Percentiles rank a stretch among this genome's conserved stretches.
Evolutionary conservation across 768 basidiomycete genomes (phyloP).

Genomic region (Chalciporus piperatus): DNA sequence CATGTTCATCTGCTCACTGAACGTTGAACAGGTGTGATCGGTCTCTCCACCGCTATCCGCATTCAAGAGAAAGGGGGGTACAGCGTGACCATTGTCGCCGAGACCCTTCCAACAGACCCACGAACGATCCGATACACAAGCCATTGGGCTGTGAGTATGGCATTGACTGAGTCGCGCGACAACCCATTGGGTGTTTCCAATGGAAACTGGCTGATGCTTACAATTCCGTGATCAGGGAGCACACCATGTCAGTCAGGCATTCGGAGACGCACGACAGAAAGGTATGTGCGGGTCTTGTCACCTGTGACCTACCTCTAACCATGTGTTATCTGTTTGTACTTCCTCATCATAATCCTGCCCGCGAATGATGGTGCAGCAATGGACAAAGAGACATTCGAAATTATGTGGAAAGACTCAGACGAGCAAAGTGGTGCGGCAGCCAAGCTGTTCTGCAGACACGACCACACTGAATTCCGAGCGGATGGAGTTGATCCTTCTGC

Average conservation of each 20-base stretch:
- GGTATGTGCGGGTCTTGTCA: conserved; percentile 35
- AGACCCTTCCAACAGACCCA: conserved; percentile 67
- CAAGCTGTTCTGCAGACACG: conserved; percentile 60
- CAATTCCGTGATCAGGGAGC: conserved; percentile 55
- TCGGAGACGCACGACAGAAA: conserved; percentile 50
- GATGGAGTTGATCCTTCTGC: conserved; percentile 31
- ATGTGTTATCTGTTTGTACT: not conserved
- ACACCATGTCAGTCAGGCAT: conserved; percentile 66
- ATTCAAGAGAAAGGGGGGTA: conserved; percentile 66
- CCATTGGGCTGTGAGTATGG: conserved; percentile 68
- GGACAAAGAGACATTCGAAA: conserved; percentile 71
- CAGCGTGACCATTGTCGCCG: conserved; percentile 67
- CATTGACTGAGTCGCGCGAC: not conserved
- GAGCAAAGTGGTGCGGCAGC: conserved; percentile 46
- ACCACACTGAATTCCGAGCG: conserved; percentile 59
- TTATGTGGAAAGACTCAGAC: conserved; percentile 70
- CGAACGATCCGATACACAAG: conserved; percentile 77
- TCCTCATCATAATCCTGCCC: not conserved
- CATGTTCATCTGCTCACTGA: not conserved
- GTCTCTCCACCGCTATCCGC: conserved; percentile 71
- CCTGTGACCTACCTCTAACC: not conserved
- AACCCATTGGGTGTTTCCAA: not conserved
- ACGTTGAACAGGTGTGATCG: conserved; percentile 61
- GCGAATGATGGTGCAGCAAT: conserved; percentile 42
- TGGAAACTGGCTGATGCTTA: not conserved